phyloP scores from a whole-genome alignment of 257 asterid species.

The Cynanchum wilfordii region DNA sequence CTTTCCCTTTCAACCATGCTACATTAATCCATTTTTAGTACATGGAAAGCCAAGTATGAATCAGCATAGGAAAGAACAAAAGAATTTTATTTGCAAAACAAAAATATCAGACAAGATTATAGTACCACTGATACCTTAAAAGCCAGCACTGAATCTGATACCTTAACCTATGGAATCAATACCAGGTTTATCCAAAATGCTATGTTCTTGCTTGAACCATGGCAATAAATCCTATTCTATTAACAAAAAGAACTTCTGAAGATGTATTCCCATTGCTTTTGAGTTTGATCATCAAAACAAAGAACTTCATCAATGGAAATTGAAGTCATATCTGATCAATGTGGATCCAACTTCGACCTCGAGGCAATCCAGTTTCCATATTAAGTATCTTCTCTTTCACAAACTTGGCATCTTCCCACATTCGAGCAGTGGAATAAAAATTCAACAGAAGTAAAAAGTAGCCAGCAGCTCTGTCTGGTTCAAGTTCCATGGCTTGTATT shows the following conservation, averaged over 20 bases:
- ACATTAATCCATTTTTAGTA: too few relatives aligned
- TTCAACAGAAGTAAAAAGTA: constrained; percentile 61
- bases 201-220: neutral
- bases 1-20: too few relatives aligned
- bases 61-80: neutral
- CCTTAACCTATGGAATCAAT: neutral
- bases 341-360: constrained; percentile 74
- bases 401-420: constrained; percentile 60
- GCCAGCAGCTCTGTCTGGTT: constrained; percentile 47
- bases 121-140: neutral
- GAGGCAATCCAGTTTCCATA: constrained; percentile 42
- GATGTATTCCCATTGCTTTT: constrained; percentile 20
- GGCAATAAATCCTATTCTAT: too few relatives aligned
- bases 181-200: neutral
- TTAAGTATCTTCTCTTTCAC: constrained; percentile 49
- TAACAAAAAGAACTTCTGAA: neutral
- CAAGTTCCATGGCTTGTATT: constrained; percentile 37
- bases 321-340: constrained; percentile 36
- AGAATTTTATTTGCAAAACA: neutral
- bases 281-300: constrained; percentile 48
- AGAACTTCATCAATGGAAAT: constrained; percentile 33
- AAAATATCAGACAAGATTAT: too few relatives aligned
- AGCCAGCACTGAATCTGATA: neutral
- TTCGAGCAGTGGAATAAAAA: constrained; percentile 54
- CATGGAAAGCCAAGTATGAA: neutral